Conservation (phyloP, 148 eudicot genomes). For the Mesembryanthemum crystallinum region DNA sequence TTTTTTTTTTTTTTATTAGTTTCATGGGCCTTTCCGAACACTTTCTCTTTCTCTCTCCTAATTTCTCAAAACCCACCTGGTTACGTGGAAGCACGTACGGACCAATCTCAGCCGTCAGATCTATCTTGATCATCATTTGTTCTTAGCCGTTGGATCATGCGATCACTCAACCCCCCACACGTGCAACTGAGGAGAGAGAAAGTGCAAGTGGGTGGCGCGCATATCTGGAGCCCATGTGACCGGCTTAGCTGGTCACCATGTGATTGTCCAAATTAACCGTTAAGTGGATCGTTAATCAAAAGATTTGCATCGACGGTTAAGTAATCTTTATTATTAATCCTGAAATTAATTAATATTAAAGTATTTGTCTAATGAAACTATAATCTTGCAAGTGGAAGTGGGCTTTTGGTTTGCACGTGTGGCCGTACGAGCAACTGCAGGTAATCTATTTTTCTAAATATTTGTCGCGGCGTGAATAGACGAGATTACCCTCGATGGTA, state of each 20-base stretch:
- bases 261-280: constrained; percentile 19
- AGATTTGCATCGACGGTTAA: neutral
- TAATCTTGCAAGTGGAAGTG: constrained; percentile 22
- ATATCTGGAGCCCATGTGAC: constrained; percentile 30
- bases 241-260: constrained; percentile 34
- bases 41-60: neutral
- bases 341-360: neutral
- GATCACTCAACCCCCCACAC: constrained; percentile 6
- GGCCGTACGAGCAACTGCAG: constrained; percentile 16
- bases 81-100: constrained; percentile 21
- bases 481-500: neutral
- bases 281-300: constrained; percentile 27
- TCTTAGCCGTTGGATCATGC: constrained; percentile 14
- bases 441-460: neutral
- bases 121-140: neutral
- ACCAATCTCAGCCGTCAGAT: neutral
- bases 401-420: constrained; percentile 33
- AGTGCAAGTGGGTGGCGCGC: constrained; percentile 8
- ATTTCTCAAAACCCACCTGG: constrained; percentile 13
- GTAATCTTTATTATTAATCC: neutral
- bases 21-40: neutral
- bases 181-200: constrained; percentile 15
- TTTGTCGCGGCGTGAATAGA: neutral
- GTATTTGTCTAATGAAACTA: no score
- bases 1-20: no score